Evolutionary conservation across 306 rosid genomes (phyloP).

Genomic region (Gillenia trifoliata): DNA sequence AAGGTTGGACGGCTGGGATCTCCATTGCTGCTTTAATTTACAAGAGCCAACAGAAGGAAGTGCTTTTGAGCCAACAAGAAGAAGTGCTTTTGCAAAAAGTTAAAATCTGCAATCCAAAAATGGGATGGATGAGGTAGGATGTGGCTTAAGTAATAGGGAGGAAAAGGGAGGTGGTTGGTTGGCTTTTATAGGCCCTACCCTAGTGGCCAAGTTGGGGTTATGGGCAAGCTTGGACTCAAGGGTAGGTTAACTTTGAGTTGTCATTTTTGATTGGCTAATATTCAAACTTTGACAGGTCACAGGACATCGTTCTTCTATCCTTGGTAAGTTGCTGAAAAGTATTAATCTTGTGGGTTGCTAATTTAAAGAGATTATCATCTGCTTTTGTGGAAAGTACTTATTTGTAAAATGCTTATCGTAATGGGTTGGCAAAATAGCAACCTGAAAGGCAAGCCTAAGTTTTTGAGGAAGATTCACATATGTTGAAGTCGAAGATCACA

Average conservation of each 20-base stretch:
- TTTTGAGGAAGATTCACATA: not conserved
- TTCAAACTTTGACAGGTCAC: not conserved
- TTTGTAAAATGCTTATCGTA: not conserved
- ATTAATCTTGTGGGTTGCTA: not conserved
- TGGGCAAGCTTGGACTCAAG: not conserved
- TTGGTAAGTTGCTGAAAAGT: not conserved
- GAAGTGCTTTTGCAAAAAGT: not conserved
- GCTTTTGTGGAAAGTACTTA: not conserved
- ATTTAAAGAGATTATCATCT: not conserved
- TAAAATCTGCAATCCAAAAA: too few relatives aligned
- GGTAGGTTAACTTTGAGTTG: not conserved
- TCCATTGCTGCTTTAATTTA: conserved; percentile 36
- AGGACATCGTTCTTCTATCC: too few relatives aligned
- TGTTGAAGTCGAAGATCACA: not conserved
- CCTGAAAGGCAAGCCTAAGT: not conserved
- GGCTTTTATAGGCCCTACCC: conserved; percentile 15
- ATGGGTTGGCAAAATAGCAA: not conserved
- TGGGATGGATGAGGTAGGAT: not conserved
- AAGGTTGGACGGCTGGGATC: conserved; percentile 26
- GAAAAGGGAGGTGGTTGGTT: conserved; percentile 6
- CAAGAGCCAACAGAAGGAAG: not conserved
- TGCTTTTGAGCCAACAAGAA: not conserved
- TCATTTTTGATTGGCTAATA: not conserved
- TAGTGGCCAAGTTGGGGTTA: conserved; percentile 32
- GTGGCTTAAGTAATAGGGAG: not conserved